Evolutionary conservation across 2,329 filamentous ascomycete genomes (phyloP).

Genomic region (Fusarium sp.): DNA sequence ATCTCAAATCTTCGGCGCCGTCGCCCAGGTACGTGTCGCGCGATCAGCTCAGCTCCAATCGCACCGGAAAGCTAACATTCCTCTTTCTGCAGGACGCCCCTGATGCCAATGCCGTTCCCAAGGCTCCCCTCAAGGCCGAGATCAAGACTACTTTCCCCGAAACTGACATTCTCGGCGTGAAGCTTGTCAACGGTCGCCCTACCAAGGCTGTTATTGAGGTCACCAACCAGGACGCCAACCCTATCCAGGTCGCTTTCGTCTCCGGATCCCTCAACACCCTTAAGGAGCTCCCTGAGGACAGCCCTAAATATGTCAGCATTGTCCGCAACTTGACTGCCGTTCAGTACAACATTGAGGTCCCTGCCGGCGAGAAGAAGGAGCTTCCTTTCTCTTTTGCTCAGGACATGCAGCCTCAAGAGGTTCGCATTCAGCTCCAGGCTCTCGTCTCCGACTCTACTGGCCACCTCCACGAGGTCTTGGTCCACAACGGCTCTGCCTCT

Average conservation of each 20-base stretch:
- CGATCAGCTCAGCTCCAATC: neutral
- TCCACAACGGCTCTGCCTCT: slow-evolving; percentile 83
- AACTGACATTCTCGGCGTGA: slow-evolving; percentile 90
- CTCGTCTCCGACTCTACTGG: slow-evolving; percentile 76
- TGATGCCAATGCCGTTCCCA: slow-evolving; percentile 39
- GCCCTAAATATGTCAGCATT: slow-evolving; percentile 63
- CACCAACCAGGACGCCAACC: slow-evolving; percentile 81
- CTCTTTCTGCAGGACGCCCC: slow-evolving; percentile 22
- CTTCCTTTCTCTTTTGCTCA: slow-evolving; percentile 86
- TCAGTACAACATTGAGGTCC: slow-evolving; percentile 78
- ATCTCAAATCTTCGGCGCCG: slow-evolving; percentile 72
- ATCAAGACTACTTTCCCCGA: slow-evolving; percentile 72
- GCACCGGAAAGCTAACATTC: neutral
- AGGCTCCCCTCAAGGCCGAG: slow-evolving; percentile 66
- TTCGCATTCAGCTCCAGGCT: slow-evolving; percentile 80
- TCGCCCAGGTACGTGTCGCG: slow-evolving; percentile 67
- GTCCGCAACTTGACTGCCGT: slow-evolving; percentile 87
- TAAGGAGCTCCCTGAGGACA: slow-evolving; percentile 60
- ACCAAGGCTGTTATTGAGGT: slow-evolving; percentile 86
- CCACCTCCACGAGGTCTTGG: slow-evolving; percentile 78
- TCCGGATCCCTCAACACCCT: slow-evolving; percentile 76
- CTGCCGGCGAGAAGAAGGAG: slow-evolving; percentile 78
- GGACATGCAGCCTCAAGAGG: slow-evolving; percentile 92
- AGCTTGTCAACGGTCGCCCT: slow-evolving; percentile 91
- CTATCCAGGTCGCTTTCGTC: slow-evolving; percentile 80